These are phyloP conservation scores for Didymella glomerata DNA, from an alignment of 2,329 filamentous ascomycete species.

Conservation along the genomic window DNA sequence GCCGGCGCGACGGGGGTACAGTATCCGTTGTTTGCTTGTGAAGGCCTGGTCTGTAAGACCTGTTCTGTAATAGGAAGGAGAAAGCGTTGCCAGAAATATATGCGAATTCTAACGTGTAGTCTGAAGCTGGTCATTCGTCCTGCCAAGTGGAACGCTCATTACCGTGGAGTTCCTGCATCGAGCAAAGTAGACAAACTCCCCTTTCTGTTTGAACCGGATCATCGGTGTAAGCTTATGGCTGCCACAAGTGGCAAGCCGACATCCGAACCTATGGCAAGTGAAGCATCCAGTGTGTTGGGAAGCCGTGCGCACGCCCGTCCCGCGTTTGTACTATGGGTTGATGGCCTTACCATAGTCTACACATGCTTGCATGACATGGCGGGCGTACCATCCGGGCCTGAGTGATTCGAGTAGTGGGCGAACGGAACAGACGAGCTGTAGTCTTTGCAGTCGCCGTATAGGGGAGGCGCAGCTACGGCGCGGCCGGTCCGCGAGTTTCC, in stretches of 20 bases:
- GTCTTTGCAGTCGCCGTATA: background rate
- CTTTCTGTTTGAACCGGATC: background rate
- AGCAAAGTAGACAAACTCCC: background rate
- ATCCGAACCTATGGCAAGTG: constrained; percentile 3
- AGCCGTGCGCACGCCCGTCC: constrained; percentile 1
- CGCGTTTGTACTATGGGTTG: background rate
- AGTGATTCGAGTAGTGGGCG: background rate
- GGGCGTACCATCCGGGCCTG: background rate
- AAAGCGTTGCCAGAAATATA: background rate
- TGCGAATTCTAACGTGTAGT: background rate
- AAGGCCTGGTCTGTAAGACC: background rate
- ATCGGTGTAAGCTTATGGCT: constrained; percentile 7
- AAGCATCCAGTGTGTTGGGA: constrained; percentile 4
- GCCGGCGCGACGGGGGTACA: background rate
- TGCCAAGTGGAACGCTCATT: constrained; percentile 1
- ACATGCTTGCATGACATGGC: background rate
- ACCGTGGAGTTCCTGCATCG: constrained; percentile 12
- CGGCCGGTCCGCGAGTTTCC: background rate
- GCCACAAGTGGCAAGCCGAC: background rate
- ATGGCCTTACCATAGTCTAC: background rate
- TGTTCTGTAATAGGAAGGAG: constrained; percentile 4
- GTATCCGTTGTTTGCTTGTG: background rate
- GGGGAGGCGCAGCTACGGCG: constrained; percentile 5
- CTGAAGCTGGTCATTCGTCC: background rate
- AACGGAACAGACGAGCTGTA: background rate